phyloP scores from a whole-genome alignment of 129 eudicot genomes.

The Ambrosia artemisiifolia region DNA sequence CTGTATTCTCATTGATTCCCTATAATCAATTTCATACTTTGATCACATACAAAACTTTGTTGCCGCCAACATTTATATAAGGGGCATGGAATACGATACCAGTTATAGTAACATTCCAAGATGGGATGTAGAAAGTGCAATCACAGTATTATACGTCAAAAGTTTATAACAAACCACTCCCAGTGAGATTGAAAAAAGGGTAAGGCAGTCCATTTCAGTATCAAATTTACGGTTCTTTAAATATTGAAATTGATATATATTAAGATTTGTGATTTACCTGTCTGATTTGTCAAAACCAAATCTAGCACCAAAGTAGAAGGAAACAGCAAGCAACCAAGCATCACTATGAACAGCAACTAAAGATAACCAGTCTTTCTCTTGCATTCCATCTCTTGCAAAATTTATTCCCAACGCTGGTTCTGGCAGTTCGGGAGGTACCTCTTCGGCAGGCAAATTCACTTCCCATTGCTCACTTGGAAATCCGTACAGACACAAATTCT shows the following conservation, averaged over 20 bases:
- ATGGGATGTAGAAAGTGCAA: background rate
- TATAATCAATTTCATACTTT: too few relatives aligned
- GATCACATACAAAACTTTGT: too few relatives aligned
- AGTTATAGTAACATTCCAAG: background rate
- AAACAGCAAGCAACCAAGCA: constrained; percentile 46
- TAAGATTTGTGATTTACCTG: constrained; percentile 16
- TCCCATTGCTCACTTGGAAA: constrained; percentile 63
- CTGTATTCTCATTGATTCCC: too few relatives aligned
- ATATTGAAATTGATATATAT: background rate
- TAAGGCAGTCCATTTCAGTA: background rate
- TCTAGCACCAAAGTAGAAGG: constrained; percentile 60
- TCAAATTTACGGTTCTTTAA: background rate
- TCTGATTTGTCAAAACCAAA: constrained; percentile 36
- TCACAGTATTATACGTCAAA: background rate
- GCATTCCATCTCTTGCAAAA: constrained; percentile 65
- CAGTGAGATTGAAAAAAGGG: background rate
- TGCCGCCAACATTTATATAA: too few relatives aligned
- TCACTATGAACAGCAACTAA: constrained; percentile 63
- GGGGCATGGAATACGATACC: too few relatives aligned
- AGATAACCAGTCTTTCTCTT: constrained; percentile 56
- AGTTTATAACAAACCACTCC: background rate
- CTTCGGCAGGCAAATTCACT: constrained; percentile 72
- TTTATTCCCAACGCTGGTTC: constrained; percentile 63
- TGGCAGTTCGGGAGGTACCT: constrained; percentile 69
- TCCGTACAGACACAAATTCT: constrained; percentile 56